Conservation (phyloP, 2,329 filamentous ascomycete species). For the Microdochium bolleyi region DNA sequence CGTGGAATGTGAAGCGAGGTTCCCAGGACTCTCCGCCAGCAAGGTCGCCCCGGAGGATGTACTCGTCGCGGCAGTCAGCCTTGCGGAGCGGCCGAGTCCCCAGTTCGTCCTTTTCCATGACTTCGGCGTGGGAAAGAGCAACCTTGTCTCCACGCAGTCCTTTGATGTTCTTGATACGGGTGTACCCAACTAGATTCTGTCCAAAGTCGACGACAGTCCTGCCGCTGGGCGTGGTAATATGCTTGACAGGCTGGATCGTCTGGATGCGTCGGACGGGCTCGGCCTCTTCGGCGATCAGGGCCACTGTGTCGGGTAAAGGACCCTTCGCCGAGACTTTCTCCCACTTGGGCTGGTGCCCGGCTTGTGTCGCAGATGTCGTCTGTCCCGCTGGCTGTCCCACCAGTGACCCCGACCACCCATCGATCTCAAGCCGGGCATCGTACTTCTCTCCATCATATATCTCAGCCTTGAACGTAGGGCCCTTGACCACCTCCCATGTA, state of each 20-base stretch:
- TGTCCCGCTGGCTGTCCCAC: not conserved
- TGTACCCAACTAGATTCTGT: constrained; percentile 37
- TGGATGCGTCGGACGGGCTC: constrained; percentile 18
- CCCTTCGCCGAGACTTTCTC: not conserved
- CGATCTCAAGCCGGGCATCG: constrained; percentile 16
- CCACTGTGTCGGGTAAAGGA: not conserved
- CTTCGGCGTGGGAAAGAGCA: constrained; percentile 43
- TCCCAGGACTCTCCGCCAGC: constrained; percentile 22
- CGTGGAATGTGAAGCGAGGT: constrained; percentile 41
- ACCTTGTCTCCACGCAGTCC: constrained; percentile 27
- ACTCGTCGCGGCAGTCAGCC: constrained; percentile 4
- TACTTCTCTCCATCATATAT: constrained; percentile 23
- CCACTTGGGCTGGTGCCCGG: constrained; percentile 6
- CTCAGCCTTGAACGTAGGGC: constrained; percentile 10
- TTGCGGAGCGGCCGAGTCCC: constrained; percentile 16
- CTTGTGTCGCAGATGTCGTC: not conserved
- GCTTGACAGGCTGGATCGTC: constrained; percentile 11
- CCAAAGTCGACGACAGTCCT: constrained; percentile 43
- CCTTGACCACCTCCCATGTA: constrained; percentile 15
- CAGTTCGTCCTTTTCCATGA: constrained; percentile 34
- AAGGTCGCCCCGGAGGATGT: not conserved
- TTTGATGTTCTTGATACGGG: constrained; percentile 21
- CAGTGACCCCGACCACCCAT: constrained; percentile 4
- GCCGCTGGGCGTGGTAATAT: constrained; percentile 25
- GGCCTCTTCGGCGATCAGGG: constrained; percentile 21